These are phyloP conservation scores for Cladosporium sp. DNA, from an alignment of 2,329 filamentous ascomycete genomes.

Conservation along the genomic window DNA sequence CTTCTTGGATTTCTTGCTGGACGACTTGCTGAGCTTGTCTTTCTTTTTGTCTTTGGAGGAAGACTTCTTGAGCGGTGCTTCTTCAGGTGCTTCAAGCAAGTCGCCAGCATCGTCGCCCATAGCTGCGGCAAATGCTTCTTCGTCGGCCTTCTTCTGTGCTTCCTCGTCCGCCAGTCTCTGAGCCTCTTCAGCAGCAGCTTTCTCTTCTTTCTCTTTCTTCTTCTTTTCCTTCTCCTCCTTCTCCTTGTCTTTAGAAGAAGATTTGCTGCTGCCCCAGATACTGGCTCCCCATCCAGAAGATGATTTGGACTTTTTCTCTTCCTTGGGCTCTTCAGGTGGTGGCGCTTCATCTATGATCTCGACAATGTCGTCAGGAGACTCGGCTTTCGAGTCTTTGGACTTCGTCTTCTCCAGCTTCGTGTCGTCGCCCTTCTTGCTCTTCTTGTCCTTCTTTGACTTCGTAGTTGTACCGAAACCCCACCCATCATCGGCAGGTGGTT, in stretches of 20 bases:
- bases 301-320: conserved; percentile 43
- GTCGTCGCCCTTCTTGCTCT: conserved; percentile 33
- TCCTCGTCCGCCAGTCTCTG: conserved; percentile 29
- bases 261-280: conserved; percentile 28
- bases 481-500: conserved; percentile 23
- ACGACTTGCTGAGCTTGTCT: conserved; percentile 22
- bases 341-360: conserved; percentile 20
- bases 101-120: conserved; percentile 33
- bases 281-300: conserved; percentile 26
- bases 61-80: conserved; percentile 24
- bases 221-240: conserved; percentile 43
- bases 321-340: conserved; percentile 15
- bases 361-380: conserved; percentile 24
- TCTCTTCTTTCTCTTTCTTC: conserved; percentile 42
- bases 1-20: conserved; percentile 17
- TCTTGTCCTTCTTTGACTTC: conserved; percentile 51
- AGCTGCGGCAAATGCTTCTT: conserved; percentile 33
- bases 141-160: conserved; percentile 30
- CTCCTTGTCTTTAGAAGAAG: conserved; percentile 30
- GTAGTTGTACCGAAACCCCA: conserved; percentile 31
- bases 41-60: conserved; percentile 26
- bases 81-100: conserved; percentile 29
- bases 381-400: conserved; percentile 30
- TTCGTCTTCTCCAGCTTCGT: conserved; percentile 31
- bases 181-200: conserved; percentile 23